A percentile compares a stretch with the other conserved stretches of the same genome.
These are phyloP conservation scores for Termitomyces sp. DNA, from an alignment of 1,284 basidiomycete genomes.

Conservation along the genomic window DNA sequence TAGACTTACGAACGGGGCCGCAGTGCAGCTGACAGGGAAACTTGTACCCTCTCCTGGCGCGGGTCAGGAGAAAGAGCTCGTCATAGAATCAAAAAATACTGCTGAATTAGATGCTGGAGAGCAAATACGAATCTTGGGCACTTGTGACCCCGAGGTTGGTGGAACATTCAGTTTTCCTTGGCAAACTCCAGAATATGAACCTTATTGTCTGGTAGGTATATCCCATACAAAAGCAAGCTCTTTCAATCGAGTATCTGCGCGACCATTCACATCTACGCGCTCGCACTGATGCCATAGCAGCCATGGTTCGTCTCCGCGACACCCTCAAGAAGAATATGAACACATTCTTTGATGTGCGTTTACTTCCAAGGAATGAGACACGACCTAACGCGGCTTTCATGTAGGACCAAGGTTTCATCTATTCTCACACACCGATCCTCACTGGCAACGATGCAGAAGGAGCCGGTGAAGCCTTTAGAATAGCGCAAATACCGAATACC, in stretches of 20 bases:
- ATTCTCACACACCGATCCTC: constrained; percentile 82
- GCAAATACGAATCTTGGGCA: constrained; percentile 61
- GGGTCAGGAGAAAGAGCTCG: constrained; percentile 72
- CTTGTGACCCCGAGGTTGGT: constrained; percentile 69
- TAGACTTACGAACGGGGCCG: constrained; percentile 69
- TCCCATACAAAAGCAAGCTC: constrained; percentile 82
- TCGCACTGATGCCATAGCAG: constrained; percentile 66
- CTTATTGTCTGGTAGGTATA: constrained; percentile 47
- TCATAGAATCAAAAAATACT: constrained; percentile 42
- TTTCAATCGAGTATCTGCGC: constrained; percentile 72
- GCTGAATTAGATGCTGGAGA: constrained; percentile 3
- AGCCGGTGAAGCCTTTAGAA: constrained; percentile 89
- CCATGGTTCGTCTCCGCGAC: constrained; percentile 74
- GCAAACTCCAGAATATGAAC: background rate
- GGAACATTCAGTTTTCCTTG: background rate
- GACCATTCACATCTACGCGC: constrained; percentile 81
- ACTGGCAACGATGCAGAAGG: constrained; percentile 96
- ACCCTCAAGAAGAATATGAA: constrained; percentile 42
- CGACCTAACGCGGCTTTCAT: background rate
- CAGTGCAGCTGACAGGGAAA: constrained; percentile 63
- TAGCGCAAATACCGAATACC: constrained; percentile 36
- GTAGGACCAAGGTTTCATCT: constrained; percentile 73
- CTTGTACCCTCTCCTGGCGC: constrained; percentile 62
- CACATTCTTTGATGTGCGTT: constrained; percentile 69
- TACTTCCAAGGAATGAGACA: background rate